These are phyloP conservation scores for Phialocephala subalpina DNA, from an alignment of 2,329 filamentous ascomycete genomes.

Conservation along the genomic window DNA sequence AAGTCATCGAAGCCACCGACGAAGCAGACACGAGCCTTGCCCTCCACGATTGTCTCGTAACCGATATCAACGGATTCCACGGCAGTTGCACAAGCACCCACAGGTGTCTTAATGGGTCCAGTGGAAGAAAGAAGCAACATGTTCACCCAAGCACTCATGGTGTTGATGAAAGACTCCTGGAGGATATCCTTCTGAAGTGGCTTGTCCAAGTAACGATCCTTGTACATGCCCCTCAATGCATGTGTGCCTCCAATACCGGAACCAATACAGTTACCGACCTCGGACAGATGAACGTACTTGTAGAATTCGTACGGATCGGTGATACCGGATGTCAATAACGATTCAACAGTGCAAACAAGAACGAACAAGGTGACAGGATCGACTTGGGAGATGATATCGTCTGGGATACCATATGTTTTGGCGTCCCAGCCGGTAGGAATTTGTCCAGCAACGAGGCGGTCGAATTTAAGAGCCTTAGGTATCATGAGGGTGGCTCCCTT, in stretches of 20 bases:
- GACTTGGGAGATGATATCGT: conserved; percentile 97
- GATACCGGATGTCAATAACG: conserved; percentile 90
- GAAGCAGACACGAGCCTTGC: conserved; percentile 96
- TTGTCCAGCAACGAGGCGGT: conserved; percentile 96
- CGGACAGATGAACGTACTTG: conserved; percentile 97
- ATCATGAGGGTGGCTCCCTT: conserved; percentile 96
- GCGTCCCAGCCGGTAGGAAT: conserved; percentile 98
- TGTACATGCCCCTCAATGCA: conserved; percentile 97
- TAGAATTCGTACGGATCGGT: conserved; percentile 99
- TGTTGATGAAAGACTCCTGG: conserved; percentile 99
- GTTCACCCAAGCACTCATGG: conserved; percentile 99
- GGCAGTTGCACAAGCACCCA: conserved; percentile 95
- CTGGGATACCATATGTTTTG: conserved; percentile 93
- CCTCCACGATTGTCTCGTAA: conserved; percentile 97
- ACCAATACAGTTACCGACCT: conserved; percentile 97
- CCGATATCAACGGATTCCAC: conserved; percentile 98
- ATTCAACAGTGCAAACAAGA: conserved; percentile 91
- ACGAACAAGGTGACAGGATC: conserved; percentile 96
- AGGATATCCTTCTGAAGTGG: conserved; percentile 98
- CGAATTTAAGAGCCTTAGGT: conserved; percentile 95
- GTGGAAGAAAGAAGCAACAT: conserved; percentile 98
- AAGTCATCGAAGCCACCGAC: conserved; percentile 99
- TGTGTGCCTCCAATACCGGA: conserved; percentile 97
- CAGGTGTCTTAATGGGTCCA: conserved; percentile 97
- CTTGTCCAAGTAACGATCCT: conserved; percentile 95